Evolutionary conservation across 108 stramenopile genomes (phyloP).

Genomic region (Nitzschia sp.): DNA sequence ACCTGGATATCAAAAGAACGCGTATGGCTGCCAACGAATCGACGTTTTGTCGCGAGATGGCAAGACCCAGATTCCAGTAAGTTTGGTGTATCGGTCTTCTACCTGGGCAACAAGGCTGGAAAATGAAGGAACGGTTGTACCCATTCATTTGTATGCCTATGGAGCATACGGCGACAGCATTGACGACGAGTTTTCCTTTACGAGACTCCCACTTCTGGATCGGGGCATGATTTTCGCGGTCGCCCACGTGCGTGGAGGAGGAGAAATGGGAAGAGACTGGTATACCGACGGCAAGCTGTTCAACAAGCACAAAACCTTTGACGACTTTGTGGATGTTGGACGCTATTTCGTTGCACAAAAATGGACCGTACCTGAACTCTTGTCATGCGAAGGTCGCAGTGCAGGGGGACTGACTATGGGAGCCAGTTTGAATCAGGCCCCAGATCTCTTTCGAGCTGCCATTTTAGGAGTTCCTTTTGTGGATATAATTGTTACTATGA

Average conservation of each 20-base stretch:
- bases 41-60: conserved; percentile 80
- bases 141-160: conserved; percentile 91
- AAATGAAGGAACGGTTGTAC: conserved; percentile 32
- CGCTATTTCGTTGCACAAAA: conserved; percentile 46
- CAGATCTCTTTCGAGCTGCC: conserved; percentile 86
- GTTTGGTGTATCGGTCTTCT: conserved; percentile 80
- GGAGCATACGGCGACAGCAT: conserved; percentile 93
- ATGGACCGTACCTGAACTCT: conserved; percentile 45
- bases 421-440: conserved; percentile 72
- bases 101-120: conserved; percentile 42
- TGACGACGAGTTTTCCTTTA: conserved; percentile 83
- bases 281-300: conserved; percentile 94
- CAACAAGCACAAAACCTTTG: conserved; percentile 93
- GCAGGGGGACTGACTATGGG: conserved; percentile 77
- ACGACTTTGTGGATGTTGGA: conserved; percentile 92
- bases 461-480: conserved; percentile 96
- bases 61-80: conserved; percentile 76
- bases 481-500: conserved; percentile 82
- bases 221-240: conserved; percentile 88
- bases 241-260: conserved; percentile 97
- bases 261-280: conserved; percentile 95
- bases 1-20: conserved; percentile 74
- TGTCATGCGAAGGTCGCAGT: conserved; percentile 74
- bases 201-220: conserved; percentile 82
- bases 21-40: conserved; percentile 77